Conservation (phyloP, 345 rosid genomes). For the Rhizophora mangle region DNA sequence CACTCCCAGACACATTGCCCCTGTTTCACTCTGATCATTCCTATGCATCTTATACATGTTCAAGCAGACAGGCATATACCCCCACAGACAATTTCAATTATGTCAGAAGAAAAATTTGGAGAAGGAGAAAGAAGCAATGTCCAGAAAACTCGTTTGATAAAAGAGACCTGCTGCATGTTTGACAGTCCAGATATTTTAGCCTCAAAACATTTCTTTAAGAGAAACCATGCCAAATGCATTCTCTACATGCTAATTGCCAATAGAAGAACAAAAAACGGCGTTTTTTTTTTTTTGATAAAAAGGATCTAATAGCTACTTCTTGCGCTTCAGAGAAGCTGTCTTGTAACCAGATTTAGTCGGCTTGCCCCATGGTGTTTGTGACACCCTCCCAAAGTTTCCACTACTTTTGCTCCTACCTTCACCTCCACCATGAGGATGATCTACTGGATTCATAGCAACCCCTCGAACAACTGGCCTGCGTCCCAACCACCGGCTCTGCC, state of each 20-base stretch:
- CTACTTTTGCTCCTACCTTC: conserved; percentile 92
- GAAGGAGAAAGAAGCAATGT: too few relatives aligned
- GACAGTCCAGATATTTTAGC: not conserved
- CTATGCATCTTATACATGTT: too few relatives aligned
- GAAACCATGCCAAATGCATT: not conserved
- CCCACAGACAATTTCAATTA: too few relatives aligned
- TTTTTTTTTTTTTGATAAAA: not conserved
- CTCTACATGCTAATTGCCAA: not conserved
- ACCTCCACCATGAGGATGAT: conserved; percentile 98
- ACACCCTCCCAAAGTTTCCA: conserved; percentile 57
- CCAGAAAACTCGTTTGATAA: too few relatives aligned
- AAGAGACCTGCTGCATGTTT: too few relatives aligned
- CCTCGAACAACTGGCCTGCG: conserved; percentile 77
- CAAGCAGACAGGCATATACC: too few relatives aligned
- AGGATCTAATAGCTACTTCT: not conserved
- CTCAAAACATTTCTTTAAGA: not conserved
- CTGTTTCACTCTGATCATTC: too few relatives aligned
- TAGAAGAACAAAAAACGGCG: not conserved
- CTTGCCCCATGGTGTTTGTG: conserved; percentile 86
- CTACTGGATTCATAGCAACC: conserved; percentile 83
- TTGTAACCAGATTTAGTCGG: conserved; percentile 60
- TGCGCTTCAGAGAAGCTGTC: conserved; percentile 9
- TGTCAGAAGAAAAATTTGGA: too few relatives aligned
- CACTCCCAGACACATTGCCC: too few relatives aligned
- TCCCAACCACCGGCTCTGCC: conserved; percentile 83